Base-by-base conservation (phyloP, 2,329 filamentous ascomycete species). In the Blastomyces percursus region DNA sequence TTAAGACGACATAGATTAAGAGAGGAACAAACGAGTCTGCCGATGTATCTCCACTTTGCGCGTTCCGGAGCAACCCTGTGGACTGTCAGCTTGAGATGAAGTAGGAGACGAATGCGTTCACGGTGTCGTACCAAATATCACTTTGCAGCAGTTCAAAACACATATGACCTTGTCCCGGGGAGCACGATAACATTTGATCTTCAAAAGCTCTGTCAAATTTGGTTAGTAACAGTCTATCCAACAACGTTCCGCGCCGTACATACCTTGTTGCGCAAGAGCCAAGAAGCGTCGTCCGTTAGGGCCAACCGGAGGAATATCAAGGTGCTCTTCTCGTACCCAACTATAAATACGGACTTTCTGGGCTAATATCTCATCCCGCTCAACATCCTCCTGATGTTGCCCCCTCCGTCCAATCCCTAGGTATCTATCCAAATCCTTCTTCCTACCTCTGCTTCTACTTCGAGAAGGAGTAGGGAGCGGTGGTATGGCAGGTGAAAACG, bases 141-240 rank as follows among this genome's bases (percentile, higher is more conserved):
- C 95, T 77, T 99, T 99, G 84, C 94, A 99, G 78, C 92, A 96
- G 76, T 99, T 99, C 62, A 99, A 79, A 55, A 97, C 91, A 74
- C 94, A 99, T 59, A 99, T 97, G 62, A 99, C 94, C 76, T 99
- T 99, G 79, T 99, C 94, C 69, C 94, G 82, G 3, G 94, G 94
- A n/a, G 94, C 94, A 68, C 95, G 86, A 72, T 99, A 99, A 9
- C 90, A 94, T 71, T 93, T 96, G 71, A 99, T 96, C 75, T 99
- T 99, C 46, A 96, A 78, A 16, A 99, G 80, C 75, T 99, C 94
- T 91, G 71, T 21, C n/a, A n/a, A 55, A 21, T 16, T 64, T 30
- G 35, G 70, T 80, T 61, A 71, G 66, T 32, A 60, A 54, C 30
- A 54, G 12, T 16, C 6, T 56, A 7, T 5, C 16, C 12, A 8